phyloP scores from a whole-genome alignment of 164 flowering plant species.

The Liriodendron chinense region DNA sequence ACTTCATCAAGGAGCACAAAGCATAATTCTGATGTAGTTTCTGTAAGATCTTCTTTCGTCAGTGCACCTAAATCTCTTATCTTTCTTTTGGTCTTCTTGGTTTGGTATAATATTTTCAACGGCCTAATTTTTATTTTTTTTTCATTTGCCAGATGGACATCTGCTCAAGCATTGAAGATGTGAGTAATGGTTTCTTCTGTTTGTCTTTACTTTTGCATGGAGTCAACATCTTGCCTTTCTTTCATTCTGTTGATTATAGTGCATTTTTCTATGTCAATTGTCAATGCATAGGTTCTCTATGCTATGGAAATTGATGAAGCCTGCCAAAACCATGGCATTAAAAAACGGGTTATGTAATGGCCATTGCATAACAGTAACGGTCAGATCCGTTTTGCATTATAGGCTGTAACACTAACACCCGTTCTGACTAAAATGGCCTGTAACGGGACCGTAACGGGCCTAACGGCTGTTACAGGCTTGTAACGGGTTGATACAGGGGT shows the following conservation, averaged over 20 bases:
- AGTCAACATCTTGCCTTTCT: background rate
- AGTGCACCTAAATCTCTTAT: background rate
- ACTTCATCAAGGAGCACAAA: conserved; percentile 18
- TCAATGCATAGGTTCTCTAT: background rate
- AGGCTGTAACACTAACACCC: too few relatives aligned
- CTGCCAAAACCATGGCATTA: background rate
- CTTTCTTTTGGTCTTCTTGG: background rate
- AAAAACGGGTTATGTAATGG: too few relatives aligned
- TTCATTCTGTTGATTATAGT: background rate
- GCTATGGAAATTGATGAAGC: background rate
- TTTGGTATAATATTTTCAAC: background rate
- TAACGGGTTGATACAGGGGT: too few relatives aligned
- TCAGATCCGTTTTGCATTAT: too few relatives aligned
- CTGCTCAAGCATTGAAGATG: conserved; percentile 14
- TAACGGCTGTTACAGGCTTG: too few relatives aligned
- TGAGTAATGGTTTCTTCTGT: conserved; percentile 3
- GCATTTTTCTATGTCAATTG: background rate
- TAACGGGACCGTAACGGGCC: too few relatives aligned
- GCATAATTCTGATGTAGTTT: conserved; percentile 28
- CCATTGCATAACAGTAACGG: too few relatives aligned
- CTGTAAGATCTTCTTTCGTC: conserved; percentile 36
- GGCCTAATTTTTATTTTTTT: background rate
- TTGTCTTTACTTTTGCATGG: background rate
- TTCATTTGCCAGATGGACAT: conserved; percentile 14
- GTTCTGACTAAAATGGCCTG: too few relatives aligned